These are phyloP conservation scores for Starmerella sirachaensis DNA, from an alignment of 805 yeast species.

Conservation along the genomic window DNA sequence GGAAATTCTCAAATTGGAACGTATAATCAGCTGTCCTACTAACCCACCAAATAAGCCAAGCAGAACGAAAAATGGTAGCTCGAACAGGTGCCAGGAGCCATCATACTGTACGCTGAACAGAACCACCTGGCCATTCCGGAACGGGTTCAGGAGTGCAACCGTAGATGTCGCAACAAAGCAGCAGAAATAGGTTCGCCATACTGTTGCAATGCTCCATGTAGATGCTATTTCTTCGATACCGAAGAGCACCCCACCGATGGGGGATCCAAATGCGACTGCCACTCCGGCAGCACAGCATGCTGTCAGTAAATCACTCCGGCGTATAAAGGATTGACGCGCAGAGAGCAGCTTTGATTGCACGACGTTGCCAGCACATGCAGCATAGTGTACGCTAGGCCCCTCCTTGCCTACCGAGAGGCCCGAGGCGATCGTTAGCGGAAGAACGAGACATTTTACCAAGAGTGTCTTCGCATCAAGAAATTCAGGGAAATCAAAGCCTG, in stretches of 20 bases:
- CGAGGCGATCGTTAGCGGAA: slow-evolving; percentile 85
- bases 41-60: slow-evolving; percentile 87
- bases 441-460: slow-evolving; percentile 59
- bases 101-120: slow-evolving; percentile 85
- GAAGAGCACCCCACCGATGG: slow-evolving; percentile 86
- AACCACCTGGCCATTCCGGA: slow-evolving; percentile 87
- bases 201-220: slow-evolving; percentile 58
- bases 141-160: slow-evolving; percentile 73
- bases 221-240: slow-evolving; percentile 77
- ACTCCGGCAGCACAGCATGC: slow-evolving; percentile 98
- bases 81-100: slow-evolving; percentile 74
- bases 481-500: slow-evolving; percentile 72
- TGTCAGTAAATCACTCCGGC: slow-evolving; percentile 49
- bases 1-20: slow-evolving; percentile 63
- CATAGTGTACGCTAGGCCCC: slow-evolving; percentile 97
- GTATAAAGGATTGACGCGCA: slow-evolving; percentile 31
- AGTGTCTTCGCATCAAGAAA: slow-evolving; percentile 67
- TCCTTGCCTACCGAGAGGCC: slow-evolving; percentile 94
- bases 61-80: slow-evolving; percentile 59
- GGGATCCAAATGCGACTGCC: slow-evolving; percentile 95
- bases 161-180: slow-evolving; percentile 78
- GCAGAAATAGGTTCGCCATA: slow-evolving; percentile 88
- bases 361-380: slow-evolving; percentile 89
- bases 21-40: slow-evolving; percentile 68
- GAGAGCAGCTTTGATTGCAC: slow-evolving; percentile 30